Evolutionary conservation across 139 green algal genomes (phyloP).

Genomic region (Mesostigma viride): DNA sequence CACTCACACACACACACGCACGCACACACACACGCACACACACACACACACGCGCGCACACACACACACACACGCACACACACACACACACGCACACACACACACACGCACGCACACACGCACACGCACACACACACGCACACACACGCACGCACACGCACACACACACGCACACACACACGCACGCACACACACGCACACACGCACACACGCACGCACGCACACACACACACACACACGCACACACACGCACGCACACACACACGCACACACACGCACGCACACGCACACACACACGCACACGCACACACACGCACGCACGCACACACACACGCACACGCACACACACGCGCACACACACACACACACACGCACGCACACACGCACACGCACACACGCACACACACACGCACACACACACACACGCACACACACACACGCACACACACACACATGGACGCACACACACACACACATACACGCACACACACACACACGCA

Average conservation of each 20-base stretch:
- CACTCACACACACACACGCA: background rate
- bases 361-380: no score
- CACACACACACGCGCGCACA: constrained; percentile 6
- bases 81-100: background rate
- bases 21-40: background rate
- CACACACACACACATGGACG: no score
- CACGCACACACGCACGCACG: background rate
- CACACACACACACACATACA: no score
- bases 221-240: constrained; percentile 1
- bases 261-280: background rate
- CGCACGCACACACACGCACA: background rate
- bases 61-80: constrained; percentile 10
- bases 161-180: constrained; percentile 1
- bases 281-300: background rate
- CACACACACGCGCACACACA: no score
- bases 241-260: background rate
- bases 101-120: constrained; percentile 4
- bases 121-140: constrained; percentile 1
- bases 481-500: no score
- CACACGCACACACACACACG: no score
- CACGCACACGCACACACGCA: no score
- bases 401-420: no score
- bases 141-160: background rate
- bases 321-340: no score
- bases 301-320: no score